A percentile compares a stretch with the other conserved stretches of the same genome.
Evolutionary conservation across 2,329 filamentous ascomycete genomes (phyloP).

Genomic region (Fusarium sp.): DNA sequence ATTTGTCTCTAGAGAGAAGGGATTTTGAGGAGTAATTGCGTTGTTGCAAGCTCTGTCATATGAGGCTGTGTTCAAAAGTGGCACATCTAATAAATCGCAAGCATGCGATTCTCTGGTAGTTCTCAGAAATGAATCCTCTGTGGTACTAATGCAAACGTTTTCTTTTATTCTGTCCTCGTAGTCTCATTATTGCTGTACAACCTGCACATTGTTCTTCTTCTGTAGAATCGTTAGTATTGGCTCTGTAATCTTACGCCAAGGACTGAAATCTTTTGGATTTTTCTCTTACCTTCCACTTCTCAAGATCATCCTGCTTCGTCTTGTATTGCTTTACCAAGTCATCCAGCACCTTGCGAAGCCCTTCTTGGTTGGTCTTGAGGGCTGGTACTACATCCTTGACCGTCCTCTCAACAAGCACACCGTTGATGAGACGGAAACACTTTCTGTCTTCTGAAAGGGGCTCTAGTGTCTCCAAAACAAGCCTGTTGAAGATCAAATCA

Average conservation of each 20-base stretch:
- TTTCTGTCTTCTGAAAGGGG: slow-evolving; percentile 88
- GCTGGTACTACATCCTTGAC: slow-evolving; percentile 92
- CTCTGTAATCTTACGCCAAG: not conserved
- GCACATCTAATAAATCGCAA: not conserved
- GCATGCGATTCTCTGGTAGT: not conserved
- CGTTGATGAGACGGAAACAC: slow-evolving; percentile 99
- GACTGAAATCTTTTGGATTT: not conserved
- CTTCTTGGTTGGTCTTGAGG: slow-evolving; percentile 92
- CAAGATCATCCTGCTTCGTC: slow-evolving; percentile 90
- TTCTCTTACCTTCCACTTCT: slow-evolving; percentile 91
- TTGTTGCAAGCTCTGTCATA: not conserved
- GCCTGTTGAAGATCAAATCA: slow-evolving; percentile 61
- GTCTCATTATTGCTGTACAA: slow-evolving; percentile 74
- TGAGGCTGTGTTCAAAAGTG: not conserved
- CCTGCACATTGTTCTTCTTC: slow-evolving; percentile 92
- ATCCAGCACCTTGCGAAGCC: slow-evolving; percentile 91
- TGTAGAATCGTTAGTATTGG: slow-evolving; percentile 49
- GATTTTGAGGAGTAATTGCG: not conserved
- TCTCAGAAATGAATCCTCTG: not conserved
- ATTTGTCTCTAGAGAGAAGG: not conserved
- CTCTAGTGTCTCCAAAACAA: slow-evolving; percentile 90
- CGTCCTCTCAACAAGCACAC: slow-evolving; percentile 92
- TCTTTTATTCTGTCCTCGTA: slow-evolving; percentile 32
- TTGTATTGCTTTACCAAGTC: slow-evolving; percentile 98
- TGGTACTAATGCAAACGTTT: slow-evolving; percentile 10